A percentile compares a stretch with the other conserved stretches of the same genome.
Evolutionary conservation across 306 rosid genomes (phyloP).

Genomic region (Abrus pulchellus): DNA sequence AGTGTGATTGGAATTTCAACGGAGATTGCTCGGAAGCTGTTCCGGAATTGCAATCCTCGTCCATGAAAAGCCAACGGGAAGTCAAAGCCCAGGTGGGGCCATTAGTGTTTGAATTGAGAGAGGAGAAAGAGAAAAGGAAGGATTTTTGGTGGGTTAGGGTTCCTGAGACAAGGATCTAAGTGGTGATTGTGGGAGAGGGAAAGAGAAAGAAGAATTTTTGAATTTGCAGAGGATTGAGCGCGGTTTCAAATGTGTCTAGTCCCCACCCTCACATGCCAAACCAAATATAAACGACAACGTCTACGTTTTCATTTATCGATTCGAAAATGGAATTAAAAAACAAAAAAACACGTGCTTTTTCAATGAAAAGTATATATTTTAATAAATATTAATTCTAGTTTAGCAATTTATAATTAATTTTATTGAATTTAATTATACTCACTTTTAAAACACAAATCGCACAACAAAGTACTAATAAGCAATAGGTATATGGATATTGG

Average conservation of each 20-base stretch:
- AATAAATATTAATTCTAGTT: no score
- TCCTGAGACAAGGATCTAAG: slow-evolving; percentile 25
- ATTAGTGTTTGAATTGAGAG: neutral
- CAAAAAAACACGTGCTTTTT: no score
- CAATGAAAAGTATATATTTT: no score
- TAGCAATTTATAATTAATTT: no score
- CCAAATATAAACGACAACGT: no score
- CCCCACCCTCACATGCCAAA: no score
- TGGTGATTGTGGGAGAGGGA: neutral
- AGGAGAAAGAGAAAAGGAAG: neutral
- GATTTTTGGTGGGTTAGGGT: slow-evolving; percentile 39
- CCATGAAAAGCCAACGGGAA: slow-evolving; percentile 43
- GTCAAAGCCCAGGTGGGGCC: neutral
- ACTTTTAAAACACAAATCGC: no score
- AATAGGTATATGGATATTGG: no score
- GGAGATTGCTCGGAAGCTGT: slow-evolving; percentile 25
- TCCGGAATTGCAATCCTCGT: slow-evolving; percentile 49
- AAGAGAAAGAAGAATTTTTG: neutral
- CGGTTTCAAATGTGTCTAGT: neutral
- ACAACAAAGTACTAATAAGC: no score
- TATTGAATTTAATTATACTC: no score
- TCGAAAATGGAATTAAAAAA: no score
- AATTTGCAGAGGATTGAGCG: neutral
- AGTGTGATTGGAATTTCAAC: slow-evolving; percentile 50
- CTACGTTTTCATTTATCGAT: no score